Evolutionary conservation across 2,329 filamentous ascomycete species (phyloP).

Genomic region (Berkeleyomyces rouxiae): DNA sequence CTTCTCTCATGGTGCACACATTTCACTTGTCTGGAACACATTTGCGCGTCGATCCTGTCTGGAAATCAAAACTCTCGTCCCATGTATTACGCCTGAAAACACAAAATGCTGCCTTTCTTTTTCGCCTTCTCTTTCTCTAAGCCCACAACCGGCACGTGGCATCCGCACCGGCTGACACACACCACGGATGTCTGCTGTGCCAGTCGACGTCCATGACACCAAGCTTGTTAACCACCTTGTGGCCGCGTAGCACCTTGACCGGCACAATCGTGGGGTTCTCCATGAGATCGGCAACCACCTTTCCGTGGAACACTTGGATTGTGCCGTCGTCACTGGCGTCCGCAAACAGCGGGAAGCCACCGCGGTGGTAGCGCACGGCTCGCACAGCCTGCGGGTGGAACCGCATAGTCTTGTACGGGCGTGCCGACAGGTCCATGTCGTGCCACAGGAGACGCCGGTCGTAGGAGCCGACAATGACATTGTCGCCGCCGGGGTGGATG

Average conservation of each 20-base stretch:
- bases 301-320: constrained; percentile 91
- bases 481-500: constrained; percentile 83
- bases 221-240: constrained; percentile 69
- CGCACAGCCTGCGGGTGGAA: constrained; percentile 90
- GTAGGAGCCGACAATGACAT: constrained; percentile 86
- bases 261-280: constrained; percentile 94
- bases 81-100: constrained; percentile 14
- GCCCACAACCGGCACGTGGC: constrained; percentile 85
- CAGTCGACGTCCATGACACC: constrained; percentile 91
- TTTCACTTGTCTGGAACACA: no score
- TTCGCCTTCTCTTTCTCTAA: constrained; percentile 21
- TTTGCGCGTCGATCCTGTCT: no score
- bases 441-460: constrained; percentile 92
- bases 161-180: constrained; percentile 84
- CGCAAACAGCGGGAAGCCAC: constrained; percentile 67
- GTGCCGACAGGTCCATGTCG: constrained; percentile 76
- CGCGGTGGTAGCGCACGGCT: constrained; percentile 71
- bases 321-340: constrained; percentile 91
- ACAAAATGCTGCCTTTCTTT: constrained; percentile 12
- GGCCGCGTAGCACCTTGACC: constrained; percentile 81
- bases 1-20: no score
- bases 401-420: constrained; percentile 89
- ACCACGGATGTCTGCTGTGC: constrained; percentile 91
- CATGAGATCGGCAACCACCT: constrained; percentile 86
- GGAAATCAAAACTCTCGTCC: constrained; percentile 3